A percentile compares a stretch with the other conserved stretches of the same genome.
These are phyloP conservation scores for Eucalyptus virginea DNA, from an alignment of 345 rosid species.

Conservation along the genomic window DNA sequence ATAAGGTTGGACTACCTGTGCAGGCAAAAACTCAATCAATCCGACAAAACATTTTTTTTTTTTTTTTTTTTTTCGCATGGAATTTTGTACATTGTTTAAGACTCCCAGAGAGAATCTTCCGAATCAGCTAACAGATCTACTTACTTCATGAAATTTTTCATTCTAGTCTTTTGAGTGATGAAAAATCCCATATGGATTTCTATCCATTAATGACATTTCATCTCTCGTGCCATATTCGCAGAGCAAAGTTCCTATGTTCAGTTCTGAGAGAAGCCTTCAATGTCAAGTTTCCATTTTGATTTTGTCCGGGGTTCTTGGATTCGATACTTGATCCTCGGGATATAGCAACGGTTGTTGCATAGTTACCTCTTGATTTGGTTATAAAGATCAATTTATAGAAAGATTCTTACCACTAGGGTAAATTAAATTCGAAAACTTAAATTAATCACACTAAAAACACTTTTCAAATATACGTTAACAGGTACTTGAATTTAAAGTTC, in stretches of 20 bases:
- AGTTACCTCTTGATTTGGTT: neutral
- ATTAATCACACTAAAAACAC: too few relatives aligned
- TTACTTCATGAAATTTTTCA: neutral
- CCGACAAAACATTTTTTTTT: neutral
- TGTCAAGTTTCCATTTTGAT: neutral
- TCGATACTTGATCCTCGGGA: neutral
- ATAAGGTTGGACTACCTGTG: neutral
- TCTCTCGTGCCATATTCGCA: neutral
- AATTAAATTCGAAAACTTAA: too few relatives aligned
- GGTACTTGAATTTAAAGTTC: too few relatives aligned
- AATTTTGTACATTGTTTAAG: neutral
- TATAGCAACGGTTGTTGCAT: neutral
- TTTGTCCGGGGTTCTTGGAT: neutral
- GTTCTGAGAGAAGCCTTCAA: neutral
- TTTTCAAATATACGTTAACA: too few relatives aligned
- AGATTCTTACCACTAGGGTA: neutral
- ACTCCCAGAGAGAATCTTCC: neutral
- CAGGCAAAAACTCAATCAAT: neutral
- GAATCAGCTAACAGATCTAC: neutral
- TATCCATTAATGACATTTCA: neutral
- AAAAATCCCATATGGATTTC: neutral
- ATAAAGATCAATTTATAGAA: neutral
- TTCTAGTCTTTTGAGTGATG: neutral
- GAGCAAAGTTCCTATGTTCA: neutral
- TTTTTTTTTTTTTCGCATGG: too few relatives aligned